These are phyloP conservation scores for Termitomyces eurrhizus DNA, from an alignment of 768 basidiomycete species.

Conservation along the genomic window DNA sequence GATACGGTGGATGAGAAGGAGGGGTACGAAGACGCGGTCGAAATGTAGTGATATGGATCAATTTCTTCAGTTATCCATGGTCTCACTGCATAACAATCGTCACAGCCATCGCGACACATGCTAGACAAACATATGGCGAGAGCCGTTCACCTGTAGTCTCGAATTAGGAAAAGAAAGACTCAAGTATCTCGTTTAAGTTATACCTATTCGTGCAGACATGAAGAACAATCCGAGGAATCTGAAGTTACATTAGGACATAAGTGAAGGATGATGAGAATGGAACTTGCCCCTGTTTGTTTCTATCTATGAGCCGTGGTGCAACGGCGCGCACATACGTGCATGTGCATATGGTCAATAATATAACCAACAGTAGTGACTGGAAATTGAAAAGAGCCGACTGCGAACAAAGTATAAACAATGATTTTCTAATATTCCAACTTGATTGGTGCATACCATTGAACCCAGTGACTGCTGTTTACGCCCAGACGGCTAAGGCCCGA, in stretches of 20 bases:
- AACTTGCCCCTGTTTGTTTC: conserved; percentile 89
- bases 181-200: conserved; percentile 17
- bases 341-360: conserved; percentile 92
- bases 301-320: conserved; percentile 85
- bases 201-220: conserved; percentile 95
- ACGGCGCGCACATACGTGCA: conserved; percentile 94
- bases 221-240: conserved; percentile 93
- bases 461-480: neutral
- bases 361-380: conserved; percentile 89
- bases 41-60: neutral
- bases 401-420: neutral
- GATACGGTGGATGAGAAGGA: neutral
- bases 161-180: neutral
- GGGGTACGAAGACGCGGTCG: neutral
- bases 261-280: neutral
- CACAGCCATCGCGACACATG: conserved; percentile 90
- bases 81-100: conserved; percentile 47
- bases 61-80: neutral
- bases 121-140: conserved; percentile 92
- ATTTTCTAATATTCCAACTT: too few species aligned
- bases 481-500: neutral
- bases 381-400: conserved; percentile 97
- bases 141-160: conserved; percentile 75
- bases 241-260: neutral
- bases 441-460: conserved; percentile 10